Evolutionary conservation across 805 yeast genomes (phyloP).

Genomic region (Clavispora carvajalis): DNA sequence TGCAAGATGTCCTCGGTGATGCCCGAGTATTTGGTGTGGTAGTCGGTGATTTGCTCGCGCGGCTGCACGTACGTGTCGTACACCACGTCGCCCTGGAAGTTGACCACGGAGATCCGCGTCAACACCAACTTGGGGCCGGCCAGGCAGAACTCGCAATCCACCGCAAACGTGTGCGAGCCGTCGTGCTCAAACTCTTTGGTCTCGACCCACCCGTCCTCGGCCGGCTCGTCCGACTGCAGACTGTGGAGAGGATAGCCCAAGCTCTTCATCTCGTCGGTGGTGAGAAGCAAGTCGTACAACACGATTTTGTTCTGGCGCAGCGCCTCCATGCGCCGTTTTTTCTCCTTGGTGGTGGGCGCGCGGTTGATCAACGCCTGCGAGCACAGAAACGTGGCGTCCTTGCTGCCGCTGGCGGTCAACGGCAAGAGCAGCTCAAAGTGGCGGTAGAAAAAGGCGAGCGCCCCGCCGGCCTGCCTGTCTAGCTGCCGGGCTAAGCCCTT

Average conservation of each 20-base stretch:
- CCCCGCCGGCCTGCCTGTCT: constrained; percentile 5
- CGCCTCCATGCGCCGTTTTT: constrained; percentile 30
- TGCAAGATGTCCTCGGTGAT: constrained; percentile 66
- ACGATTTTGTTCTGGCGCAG: constrained; percentile 34
- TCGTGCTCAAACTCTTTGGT: constrained; percentile 51
- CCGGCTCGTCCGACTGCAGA: constrained; percentile 2
- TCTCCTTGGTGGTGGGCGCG: constrained; percentile 56
- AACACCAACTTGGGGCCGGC: constrained; percentile 58
- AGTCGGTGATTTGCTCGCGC: constrained; percentile 64
- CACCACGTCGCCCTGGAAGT: constrained; percentile 54
- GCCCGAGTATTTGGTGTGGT: constrained; percentile 81
- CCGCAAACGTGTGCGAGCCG: constrained; percentile 63
- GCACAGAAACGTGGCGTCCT: constrained; percentile 49
- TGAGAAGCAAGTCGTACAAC: constrained; percentile 50
- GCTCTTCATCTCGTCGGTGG: constrained; percentile 41
- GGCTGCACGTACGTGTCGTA: constrained; percentile 80
- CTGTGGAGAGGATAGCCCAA: constrained; percentile 59
- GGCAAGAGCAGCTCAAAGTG: constrained; percentile 44
- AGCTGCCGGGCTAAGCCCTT: background rate
- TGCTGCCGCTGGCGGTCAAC: constrained; percentile 61
- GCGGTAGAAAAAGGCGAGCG: constrained; percentile 29
- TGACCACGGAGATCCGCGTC: constrained; percentile 72
- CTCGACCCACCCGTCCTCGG: constrained; percentile 44
- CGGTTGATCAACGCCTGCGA: constrained; percentile 50
- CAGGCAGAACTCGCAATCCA: constrained; percentile 93